Percentiles rank a stretch among this genome's conserved stretches.
Conservation (phyloP, 2,329 filamentous ascomycete genomes). For the Nemania abortiva region DNA sequence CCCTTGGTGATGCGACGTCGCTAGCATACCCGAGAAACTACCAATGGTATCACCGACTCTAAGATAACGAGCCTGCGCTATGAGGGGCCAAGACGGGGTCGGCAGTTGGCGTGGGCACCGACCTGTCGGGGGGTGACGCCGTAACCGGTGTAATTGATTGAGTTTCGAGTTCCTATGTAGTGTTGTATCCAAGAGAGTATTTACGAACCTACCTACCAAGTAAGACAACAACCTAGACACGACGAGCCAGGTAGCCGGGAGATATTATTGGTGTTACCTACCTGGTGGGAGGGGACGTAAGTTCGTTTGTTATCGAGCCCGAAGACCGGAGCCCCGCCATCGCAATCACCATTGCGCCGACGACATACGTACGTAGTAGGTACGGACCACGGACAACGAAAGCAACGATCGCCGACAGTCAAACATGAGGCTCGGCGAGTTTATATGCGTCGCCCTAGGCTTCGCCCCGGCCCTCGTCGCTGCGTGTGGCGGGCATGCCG, state of each 20-base stretch:
- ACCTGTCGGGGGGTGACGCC: constrained; percentile 10
- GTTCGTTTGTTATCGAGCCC: neutral
- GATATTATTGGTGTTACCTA: constrained; percentile 10
- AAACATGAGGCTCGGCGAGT: constrained; percentile 44
- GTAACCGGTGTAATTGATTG: constrained; percentile 5
- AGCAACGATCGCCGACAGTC: neutral
- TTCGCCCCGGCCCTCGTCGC: constrained; percentile 44
- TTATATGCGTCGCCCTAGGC: constrained; percentile 47
- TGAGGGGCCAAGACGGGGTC: constrained; percentile 15
- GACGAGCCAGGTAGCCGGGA: neutral
- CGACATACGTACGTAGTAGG: no score
- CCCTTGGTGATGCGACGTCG: constrained; percentile 27
- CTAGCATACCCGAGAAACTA: constrained; percentile 17
- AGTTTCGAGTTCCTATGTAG: neutral
- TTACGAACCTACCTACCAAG: neutral
- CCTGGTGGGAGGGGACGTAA: constrained; percentile 1
- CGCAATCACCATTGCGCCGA: neutral
- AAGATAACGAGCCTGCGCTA: constrained; percentile 16
- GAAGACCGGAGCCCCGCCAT: constrained; percentile 20
- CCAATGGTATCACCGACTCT: constrained; percentile 17
- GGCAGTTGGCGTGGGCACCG: constrained; percentile 15
- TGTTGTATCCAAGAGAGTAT: neutral
- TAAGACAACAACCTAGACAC: neutral
- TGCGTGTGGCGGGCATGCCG: constrained; percentile 51
- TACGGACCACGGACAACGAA: neutral